These are phyloP conservation scores for Artemisia argyi DNA, from an alignment of 129 eudicot genomes.

Conservation along the genomic window DNA sequence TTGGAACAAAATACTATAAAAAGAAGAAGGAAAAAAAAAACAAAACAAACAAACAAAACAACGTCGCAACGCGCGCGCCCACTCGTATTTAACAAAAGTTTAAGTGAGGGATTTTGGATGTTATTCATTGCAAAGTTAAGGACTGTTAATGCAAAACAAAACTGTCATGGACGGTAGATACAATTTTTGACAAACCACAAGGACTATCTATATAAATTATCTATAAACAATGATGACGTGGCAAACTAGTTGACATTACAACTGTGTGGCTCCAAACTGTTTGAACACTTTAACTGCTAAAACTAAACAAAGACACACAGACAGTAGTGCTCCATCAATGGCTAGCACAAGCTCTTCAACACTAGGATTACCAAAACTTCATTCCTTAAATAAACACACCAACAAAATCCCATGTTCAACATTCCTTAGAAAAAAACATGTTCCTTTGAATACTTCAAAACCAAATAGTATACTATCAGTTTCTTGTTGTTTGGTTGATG, in stretches of 20 bases:
- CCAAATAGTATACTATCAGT: slow-evolving; percentile 19
- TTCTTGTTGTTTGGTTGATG: slow-evolving; percentile 30
- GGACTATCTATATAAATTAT: too few species aligned
- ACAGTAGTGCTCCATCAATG: slow-evolving; percentile 28
- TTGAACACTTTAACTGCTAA: slow-evolving; percentile 4
- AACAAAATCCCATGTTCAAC: slow-evolving; percentile 21
- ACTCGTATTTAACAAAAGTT: too few species aligned
- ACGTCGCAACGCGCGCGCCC: too few species aligned
- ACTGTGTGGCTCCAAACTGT: slow-evolving; percentile 30
- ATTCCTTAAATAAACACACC: slow-evolving; percentile 13
- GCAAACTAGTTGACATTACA: slow-evolving; percentile 19
- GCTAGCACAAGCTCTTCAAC: slow-evolving; percentile 42
- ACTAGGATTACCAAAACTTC: slow-evolving; percentile 34
- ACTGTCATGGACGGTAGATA: too few species aligned
- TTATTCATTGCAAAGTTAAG: too few species aligned
- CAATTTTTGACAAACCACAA: too few species aligned
- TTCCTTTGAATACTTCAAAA: slow-evolving; percentile 24
- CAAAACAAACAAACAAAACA: too few species aligned
- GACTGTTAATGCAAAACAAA: too few species aligned
- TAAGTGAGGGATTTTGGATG: too few species aligned
- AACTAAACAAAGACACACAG: background rate
- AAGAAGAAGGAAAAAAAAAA: too few species aligned
- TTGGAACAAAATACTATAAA: too few species aligned
- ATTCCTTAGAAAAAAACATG: slow-evolving; percentile 11
- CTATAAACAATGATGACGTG: slow-evolving; percentile 16